Base-by-base conservation (phyloP, 371 early-diverging fungal genomes). In the Syncephalastrum racemosum region DNA sequence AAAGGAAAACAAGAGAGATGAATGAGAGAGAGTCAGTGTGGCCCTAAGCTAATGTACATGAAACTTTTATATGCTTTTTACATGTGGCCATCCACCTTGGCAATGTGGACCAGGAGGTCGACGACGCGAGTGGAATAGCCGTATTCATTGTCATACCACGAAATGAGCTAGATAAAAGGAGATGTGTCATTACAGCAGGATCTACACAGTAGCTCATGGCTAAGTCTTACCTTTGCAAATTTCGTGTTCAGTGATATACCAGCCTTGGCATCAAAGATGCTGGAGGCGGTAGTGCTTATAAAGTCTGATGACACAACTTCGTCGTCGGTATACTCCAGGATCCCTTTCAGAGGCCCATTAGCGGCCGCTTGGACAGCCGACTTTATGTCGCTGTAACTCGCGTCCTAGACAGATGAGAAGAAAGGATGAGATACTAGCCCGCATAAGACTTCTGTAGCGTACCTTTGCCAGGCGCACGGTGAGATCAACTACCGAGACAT, bases 401-500 rank as follows among this genome's bases (percentile, higher is more conserved):
- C 93, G 46, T 84, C 81, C 71, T 68, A 60, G 40, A 31, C 8
- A 14, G 3, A 58, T 31, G 4, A 55, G 18, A 43, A 54, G 22
- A 25, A 19, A 56, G 36, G 20, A 47, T 6, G n/a, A 22, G 39
- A 18, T 55, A 53, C 10, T 2, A 31, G 2, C 10, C 36, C 12
- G 36, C 8, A 23, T 2, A 15, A 15, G 2, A 40, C 3, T n/a
- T 36, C 4, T 2, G 44, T 8, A 14, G 19, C 36, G 43, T 52
- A 52, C 70, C 85, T 94, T 95, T 64, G 86, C 81, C 56, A 97
- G 80, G 66, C 93, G 90, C 61, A 91, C 93, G 36, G 98, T 98
- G 62, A 99, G 77, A 81, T 99, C 99, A 54, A 99, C 99, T 44
- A 99, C 95, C 45, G 99, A 98, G 39, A 99, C 99, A 77, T 99